Evolutionary conservation across 805 yeast species (phyloP), one percentile per base, ranked within the genome.

Genomic region (Metschnikowia rubicola): DNA sequence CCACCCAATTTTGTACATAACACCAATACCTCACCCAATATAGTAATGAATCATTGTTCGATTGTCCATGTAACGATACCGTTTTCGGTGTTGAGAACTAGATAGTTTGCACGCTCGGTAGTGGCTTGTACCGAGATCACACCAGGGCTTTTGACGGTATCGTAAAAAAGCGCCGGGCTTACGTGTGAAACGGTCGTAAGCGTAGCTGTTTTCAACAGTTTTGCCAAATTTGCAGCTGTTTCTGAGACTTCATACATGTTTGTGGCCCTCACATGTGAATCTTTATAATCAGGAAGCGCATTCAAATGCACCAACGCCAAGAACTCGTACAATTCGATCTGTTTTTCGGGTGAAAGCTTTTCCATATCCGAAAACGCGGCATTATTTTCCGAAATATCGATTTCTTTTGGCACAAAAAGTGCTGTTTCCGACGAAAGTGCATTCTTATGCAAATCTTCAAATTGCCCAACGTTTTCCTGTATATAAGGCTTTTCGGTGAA

Each of bases 241-340:
- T 17, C 17, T 1, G 57, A 53, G 8, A 34, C 10, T 29, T 42
- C 51, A 37, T 48, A 53, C 37, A 30, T 48, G 32, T 37, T 46
- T 8, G 54, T 49, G 19, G 50, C 53, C 10, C 41, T 13, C 29
- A 50, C 56, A 29, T 46, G 56, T 7, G 48, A 39, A 35, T 48
- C 35, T 17, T 26, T 7, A 12, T n/a, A 13, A 26, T 49, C 46
- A 11, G 59, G 57, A 10, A 47, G 30, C 7, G 52, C 44, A 21
- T 54, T 55, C 19, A 52, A 11, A 35, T 55, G 59, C 15, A 52
- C 41, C 43, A 55, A 41, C 13, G 52, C 36, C 29, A 54, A 37
- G 17, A 43, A 52, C 37, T 55, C 59, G 26, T 52, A 52, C 9
- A 52, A n/a, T 2, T 52, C 55, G 10, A 17, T 39, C 10, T 30